These are phyloP conservation scores for Auricularia sp. DNA, from an alignment of 768 basidiomycete species.

Conservation along the genomic window DNA sequence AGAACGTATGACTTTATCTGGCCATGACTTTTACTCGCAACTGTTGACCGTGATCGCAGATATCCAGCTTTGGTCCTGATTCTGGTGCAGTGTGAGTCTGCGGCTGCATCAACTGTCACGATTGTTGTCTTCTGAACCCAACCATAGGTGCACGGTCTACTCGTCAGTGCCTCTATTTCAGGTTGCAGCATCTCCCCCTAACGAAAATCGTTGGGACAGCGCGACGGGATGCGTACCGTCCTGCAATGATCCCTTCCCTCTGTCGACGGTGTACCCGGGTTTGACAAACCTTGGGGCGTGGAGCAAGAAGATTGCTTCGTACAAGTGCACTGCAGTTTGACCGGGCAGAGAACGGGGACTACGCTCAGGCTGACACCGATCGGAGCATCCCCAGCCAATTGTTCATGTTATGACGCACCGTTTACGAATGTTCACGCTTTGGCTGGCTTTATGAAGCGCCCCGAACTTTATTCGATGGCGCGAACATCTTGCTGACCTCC, in stretches of 20 bases:
- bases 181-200: not conserved
- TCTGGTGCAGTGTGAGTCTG: not conserved
- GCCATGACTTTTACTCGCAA: too few species aligned
- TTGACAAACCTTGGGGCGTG: not conserved
- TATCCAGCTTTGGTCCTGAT: not conserved
- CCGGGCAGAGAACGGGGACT: not conserved
- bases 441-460: too few species aligned
- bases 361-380: not conserved
- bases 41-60: not conserved
- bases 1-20: not conserved
- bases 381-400: too few species aligned
- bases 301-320: not conserved
- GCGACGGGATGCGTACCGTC: not conserved
- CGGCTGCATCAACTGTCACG: not conserved
- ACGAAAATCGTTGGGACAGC: not conserved
- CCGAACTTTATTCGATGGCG: too few species aligned
- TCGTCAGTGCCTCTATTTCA: not conserved
- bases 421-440: too few species aligned
- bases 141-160: not conserved
- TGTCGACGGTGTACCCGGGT: not conserved
- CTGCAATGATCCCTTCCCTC: not conserved
- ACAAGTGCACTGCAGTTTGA: not conserved
- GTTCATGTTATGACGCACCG: too few species aligned
- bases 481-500: too few species aligned
- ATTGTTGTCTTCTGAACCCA: not conserved